Evolutionary conservation across 2,329 filamentous ascomycete genomes (phyloP).

Genomic region (Didymella exigua): DNA sequence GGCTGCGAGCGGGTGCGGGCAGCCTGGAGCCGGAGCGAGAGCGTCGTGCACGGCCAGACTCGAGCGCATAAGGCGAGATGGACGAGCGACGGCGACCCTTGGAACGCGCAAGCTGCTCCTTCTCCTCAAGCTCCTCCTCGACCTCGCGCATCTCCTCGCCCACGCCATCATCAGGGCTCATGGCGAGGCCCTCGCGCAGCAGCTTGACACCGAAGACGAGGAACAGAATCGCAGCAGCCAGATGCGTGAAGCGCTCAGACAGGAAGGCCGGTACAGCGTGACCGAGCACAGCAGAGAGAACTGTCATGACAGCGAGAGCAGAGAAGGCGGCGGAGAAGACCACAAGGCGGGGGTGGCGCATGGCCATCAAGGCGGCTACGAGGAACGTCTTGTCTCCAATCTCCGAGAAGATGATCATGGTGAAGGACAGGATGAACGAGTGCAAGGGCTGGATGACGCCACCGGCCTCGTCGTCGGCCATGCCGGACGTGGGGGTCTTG

Average conservation of each 20-base stretch:
- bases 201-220: conserved; percentile 86
- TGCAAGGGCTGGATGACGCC: conserved; percentile 80
- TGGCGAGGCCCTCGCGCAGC: conserved; percentile 82
- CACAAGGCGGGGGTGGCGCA: conserved; percentile 92
- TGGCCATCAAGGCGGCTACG: conserved; percentile 96
- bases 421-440: conserved; percentile 88
- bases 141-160: conserved; percentile 98
- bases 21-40: conserved; percentile 76
- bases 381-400: conserved; percentile 99
- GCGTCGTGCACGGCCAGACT: conserved; percentile 78
- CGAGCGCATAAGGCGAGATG: conserved; percentile 76
- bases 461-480: conserved; percentile 54
- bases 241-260: conserved; percentile 87
- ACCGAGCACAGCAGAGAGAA: conserved; percentile 88
- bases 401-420: conserved; percentile 97
- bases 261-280: conserved; percentile 91
- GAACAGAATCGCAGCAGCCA: conserved; percentile 84
- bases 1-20: conserved; percentile 78
- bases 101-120: conserved; percentile 77
- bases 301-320: conserved; percentile 90
- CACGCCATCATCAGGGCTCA: conserved; percentile 88
- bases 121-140: conserved; percentile 90
- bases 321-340: conserved; percentile 96
- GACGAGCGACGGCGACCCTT: conserved; percentile 67
- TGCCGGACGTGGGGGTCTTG: conserved; percentile 32